A percentile compares a stretch with the other conserved stretches of the same genome.
phyloP scores from a whole-genome alignment of 495 filamentous ascomycete species.

The Letharia lupina region DNA sequence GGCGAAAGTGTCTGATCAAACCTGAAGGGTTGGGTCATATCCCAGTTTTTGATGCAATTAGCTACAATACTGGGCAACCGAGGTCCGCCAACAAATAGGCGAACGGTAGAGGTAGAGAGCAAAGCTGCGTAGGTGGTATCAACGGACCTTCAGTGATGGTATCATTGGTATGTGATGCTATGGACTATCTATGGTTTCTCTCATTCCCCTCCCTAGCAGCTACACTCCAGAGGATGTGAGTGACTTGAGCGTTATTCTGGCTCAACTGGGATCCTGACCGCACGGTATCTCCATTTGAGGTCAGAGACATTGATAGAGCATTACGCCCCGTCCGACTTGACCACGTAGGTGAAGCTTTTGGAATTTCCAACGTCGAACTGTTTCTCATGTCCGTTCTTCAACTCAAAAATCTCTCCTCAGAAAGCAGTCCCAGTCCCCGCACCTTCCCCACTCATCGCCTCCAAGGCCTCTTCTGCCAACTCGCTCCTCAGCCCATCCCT shows the following conservation, averaged over 20 bases:
- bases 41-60: background rate
- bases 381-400: background rate
- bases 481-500: constrained; percentile 52
- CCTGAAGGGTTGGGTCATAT: background rate
- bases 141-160: background rate
- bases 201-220: background rate
- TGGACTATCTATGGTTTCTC: background rate
- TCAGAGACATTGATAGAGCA: background rate
- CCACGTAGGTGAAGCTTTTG: background rate
- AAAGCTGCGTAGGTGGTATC: background rate
- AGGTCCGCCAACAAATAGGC: background rate
- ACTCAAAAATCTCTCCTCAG: constrained; percentile 18
- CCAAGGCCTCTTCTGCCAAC: constrained; percentile 53
- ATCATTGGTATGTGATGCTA: constrained; percentile 1
- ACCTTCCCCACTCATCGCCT: constrained; percentile 49
- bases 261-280: background rate
- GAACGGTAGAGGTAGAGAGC: background rate
- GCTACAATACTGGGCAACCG: background rate
- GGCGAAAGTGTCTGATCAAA: background rate
- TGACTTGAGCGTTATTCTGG: background rate
- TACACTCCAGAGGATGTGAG: background rate
- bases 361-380: background rate
- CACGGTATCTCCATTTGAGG: background rate
- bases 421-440: constrained; percentile 39
- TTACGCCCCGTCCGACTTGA: background rate